A percentile compares a stretch with the other conserved stretches of the same genome.
These are phyloP conservation scores for Rhinocladiella similis DNA, from an alignment of 2,329 filamentous ascomycete genomes.

Conservation along the genomic window DNA sequence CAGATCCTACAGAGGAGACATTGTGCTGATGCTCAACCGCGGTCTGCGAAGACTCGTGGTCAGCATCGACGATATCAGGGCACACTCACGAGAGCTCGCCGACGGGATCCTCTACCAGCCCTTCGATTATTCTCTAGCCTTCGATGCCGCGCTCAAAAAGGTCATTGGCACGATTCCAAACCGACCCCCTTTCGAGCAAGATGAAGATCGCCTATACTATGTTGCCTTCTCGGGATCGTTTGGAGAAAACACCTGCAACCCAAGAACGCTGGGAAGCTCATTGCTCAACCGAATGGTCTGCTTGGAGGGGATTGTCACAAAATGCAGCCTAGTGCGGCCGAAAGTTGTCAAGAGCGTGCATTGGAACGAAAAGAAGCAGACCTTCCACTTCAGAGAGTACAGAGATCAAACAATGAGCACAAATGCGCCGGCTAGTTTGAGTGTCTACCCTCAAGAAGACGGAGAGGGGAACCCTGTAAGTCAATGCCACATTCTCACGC, in stretches of 20 bases:
- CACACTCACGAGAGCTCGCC: slow-evolving; percentile 81
- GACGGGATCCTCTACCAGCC: slow-evolving; percentile 76
- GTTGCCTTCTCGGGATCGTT: slow-evolving; percentile 97
- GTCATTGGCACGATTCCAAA: slow-evolving; percentile 79
- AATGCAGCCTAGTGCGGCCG: slow-evolving; percentile 89
- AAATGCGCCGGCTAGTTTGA: slow-evolving; percentile 81
- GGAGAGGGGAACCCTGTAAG: slow-evolving; percentile 80
- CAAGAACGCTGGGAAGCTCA: slow-evolving; percentile 81
- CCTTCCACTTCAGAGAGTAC: slow-evolving; percentile 88
- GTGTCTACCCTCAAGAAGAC: slow-evolving; percentile 92
- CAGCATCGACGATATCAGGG: slow-evolving; percentile 85
- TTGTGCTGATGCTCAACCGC: slow-evolving; percentile 72
- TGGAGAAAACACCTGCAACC: slow-evolving; percentile 91
- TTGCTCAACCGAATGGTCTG: slow-evolving; percentile 97
- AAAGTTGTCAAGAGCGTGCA: slow-evolving; percentile 99
- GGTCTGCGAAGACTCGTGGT: slow-evolving; percentile 62
- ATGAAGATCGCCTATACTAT: slow-evolving; percentile 81
- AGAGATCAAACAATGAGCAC: slow-evolving; percentile 94
- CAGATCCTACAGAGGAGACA: slow-evolving; percentile 82
- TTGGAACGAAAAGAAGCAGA: slow-evolving; percentile 83
- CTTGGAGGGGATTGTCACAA: slow-evolving; percentile 94
- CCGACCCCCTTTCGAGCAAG: slow-evolving; percentile 72
- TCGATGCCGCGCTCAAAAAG: slow-evolving; percentile 86
- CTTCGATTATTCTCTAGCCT: slow-evolving; percentile 85
- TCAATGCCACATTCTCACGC: slow-evolving; percentile 7